These are phyloP conservation scores for Pseudisothecium myosuroides DNA, from an alignment of 225 moss, liverwort and hornwort genomes.

Conservation along the genomic window DNA sequence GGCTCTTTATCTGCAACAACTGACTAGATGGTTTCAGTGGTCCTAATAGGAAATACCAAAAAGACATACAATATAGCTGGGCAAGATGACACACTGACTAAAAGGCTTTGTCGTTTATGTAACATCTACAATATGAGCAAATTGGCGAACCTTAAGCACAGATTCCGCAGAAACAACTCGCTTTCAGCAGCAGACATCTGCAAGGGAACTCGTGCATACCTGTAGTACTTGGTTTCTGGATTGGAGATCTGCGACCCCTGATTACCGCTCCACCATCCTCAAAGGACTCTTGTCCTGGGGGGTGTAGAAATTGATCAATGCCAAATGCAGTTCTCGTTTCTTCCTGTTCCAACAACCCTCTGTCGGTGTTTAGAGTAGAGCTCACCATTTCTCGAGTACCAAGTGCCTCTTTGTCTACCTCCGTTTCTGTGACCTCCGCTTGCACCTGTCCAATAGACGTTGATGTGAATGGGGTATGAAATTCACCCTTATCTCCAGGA, in stretches of 20 bases:
- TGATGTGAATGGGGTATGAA: neutral
- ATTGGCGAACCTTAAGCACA: neutral
- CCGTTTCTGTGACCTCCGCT: neutral
- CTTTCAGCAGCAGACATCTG: neutral
- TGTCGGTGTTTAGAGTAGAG: neutral
- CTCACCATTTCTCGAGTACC: neutral
- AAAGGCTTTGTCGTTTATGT: neutral
- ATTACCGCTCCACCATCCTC: neutral
- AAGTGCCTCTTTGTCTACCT: neutral
- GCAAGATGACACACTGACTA: neutral
- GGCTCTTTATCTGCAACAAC: constrained; percentile 8
- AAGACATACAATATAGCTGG: neutral
- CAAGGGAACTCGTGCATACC: neutral
- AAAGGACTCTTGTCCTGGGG: neutral
- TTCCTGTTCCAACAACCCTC: neutral
- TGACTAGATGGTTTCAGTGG: neutral
- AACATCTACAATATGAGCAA: neutral
- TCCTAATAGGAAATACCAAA: neutral
- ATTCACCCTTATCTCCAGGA: neutral
- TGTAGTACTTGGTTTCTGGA: neutral
- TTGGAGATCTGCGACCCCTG: neutral
- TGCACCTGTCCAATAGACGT: neutral
- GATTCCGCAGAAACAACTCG: neutral
- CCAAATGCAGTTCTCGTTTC: neutral
- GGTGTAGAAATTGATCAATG: neutral